Evolutionary conservation across 768 basidiomycete genomes (phyloP).

Genomic region (Tricholoma saponaceum): DNA sequence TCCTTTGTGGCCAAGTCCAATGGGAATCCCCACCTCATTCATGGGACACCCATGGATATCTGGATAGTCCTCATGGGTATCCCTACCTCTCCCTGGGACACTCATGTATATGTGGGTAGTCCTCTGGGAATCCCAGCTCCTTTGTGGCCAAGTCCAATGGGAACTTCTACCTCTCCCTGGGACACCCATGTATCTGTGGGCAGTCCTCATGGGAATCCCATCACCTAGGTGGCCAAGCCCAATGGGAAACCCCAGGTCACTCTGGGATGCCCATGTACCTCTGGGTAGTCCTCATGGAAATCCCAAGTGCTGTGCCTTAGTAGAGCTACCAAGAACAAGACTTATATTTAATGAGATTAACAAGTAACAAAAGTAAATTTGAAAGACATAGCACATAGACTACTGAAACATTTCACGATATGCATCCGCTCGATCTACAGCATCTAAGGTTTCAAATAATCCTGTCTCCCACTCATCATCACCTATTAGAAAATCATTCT

Average conservation of each 20-base stretch:
- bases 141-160: not conserved
- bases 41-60: not conserved
- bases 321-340: not conserved
- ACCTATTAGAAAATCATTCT: not conserved
- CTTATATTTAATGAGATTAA: not conserved
- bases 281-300: no score
- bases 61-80: not conserved
- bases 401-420: not conserved
- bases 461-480: not conserved
- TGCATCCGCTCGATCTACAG: not conserved
- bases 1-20: not conserved
- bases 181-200: no score
- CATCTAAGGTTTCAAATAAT: not conserved
- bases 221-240: not conserved
- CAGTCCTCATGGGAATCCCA: no score
- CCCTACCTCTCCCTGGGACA: no score
- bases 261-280: no score
- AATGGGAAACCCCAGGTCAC: not conserved
- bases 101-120: no score
- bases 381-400: not conserved
- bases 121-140: not conserved
- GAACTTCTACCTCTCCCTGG: no score
- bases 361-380: no score
- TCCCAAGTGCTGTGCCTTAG: no score
- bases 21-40: not conserved